Evolutionary conservation across 176 grass and related monocot species (phyloP).

Genomic region (Oryza punctata): DNA sequence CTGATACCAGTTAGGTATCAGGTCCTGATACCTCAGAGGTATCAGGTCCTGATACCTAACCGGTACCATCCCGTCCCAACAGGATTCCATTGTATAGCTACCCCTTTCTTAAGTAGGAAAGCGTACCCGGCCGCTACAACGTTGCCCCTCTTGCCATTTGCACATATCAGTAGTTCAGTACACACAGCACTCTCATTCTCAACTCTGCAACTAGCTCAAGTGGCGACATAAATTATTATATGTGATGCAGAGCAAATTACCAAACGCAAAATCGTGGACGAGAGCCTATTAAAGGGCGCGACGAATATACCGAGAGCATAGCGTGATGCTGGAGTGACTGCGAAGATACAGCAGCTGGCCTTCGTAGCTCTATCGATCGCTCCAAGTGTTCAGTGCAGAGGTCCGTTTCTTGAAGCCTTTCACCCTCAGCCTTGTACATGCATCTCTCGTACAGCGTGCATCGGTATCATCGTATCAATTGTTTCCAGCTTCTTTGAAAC

Average conservation of each 20-base stretch:
- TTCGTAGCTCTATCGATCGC: not conserved
- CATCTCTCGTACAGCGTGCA: not conserved
- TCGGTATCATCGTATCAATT: not conserved
- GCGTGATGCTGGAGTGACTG: not conserved
- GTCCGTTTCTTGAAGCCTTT: slow-evolving; percentile 10
- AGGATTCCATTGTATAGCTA: too few relatives aligned
- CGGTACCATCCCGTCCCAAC: too few relatives aligned
- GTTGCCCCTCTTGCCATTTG: not conserved
- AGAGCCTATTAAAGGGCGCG: not conserved
- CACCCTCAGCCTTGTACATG: not conserved
- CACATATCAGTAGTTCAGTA: not conserved
- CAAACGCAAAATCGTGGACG: slow-evolving; percentile 3
- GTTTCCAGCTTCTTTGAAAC: not conserved
- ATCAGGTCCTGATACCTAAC: too few relatives aligned
- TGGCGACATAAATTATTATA: not conserved
- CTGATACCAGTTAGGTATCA: too few relatives aligned
- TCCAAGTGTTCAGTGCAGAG: not conserved
- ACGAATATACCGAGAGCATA: slow-evolving; percentile 17
- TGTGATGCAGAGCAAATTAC: not conserved
- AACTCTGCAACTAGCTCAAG: not conserved
- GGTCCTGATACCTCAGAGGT: too few relatives aligned
- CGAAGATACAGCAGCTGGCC: not conserved
- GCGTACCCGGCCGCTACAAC: too few relatives aligned
- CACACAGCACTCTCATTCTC: not conserved
- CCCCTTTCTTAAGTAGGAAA: too few relatives aligned